Conservation (phyloP, 169 alveolate genomes). For the Plasmodium cynomolgi region DNA sequence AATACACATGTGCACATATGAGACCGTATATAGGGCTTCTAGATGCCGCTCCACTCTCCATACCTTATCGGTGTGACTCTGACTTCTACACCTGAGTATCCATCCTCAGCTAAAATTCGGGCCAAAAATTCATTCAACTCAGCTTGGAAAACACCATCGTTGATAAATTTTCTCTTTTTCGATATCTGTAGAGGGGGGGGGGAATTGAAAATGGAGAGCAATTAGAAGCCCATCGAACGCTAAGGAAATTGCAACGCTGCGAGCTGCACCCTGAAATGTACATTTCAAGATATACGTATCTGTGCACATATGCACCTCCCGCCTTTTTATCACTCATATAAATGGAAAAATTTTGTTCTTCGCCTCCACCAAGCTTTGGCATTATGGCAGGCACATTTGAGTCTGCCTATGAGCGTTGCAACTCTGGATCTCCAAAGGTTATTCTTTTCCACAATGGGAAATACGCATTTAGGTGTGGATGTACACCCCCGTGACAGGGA, state of each 20-base stretch:
- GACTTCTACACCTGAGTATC: slow-evolving; percentile 99
- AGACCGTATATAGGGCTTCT: background rate
- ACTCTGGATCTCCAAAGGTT: background rate
- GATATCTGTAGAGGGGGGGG: slow-evolving; percentile 83
- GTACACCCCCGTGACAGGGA: background rate
- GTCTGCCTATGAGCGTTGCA: background rate
- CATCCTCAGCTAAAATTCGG: slow-evolving; percentile 97
- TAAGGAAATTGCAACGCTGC: background rate
- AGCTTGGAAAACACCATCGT: slow-evolving; percentile 99
- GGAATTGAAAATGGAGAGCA: background rate
- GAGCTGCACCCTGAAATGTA: background rate
- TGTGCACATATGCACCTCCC: background rate
- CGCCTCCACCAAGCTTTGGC: background rate
- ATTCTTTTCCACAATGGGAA: background rate
- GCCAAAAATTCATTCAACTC: slow-evolving; percentile 98
- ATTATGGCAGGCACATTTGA: background rate
- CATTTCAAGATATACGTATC: background rate
- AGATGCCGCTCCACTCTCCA: background rate
- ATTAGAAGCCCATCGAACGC: background rate
- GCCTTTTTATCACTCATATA: slow-evolving; percentile 19
- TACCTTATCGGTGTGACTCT: slow-evolving; percentile 93
- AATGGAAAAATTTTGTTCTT: background rate
- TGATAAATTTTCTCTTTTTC: slow-evolving; percentile 96
- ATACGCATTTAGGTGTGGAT: background rate
- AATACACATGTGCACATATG: slow-evolving; percentile 10